Conservation (phyloP, 1,139 yeast species). For the Scheffersomyces parashehatae region DNA sequence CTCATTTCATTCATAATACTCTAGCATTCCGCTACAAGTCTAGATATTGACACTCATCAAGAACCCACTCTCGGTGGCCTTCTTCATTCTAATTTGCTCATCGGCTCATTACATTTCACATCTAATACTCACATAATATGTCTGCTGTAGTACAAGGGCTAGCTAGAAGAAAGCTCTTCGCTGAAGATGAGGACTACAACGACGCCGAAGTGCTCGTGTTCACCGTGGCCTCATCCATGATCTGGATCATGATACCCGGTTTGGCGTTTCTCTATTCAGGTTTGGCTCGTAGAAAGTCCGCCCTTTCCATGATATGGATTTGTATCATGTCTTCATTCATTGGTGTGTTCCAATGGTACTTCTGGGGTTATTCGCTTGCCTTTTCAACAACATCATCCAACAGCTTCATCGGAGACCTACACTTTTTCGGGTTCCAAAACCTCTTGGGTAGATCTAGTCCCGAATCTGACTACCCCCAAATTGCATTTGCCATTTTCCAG, state of each 20-base stretch:
- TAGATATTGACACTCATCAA: too few relatives aligned
- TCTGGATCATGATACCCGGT: slow-evolving; percentile 93
- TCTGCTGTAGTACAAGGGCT: neutral
- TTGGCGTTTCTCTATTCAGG: slow-evolving; percentile 93
- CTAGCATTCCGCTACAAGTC: too few relatives aligned
- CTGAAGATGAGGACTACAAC: slow-evolving; percentile 44
- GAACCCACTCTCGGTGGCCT: too few relatives aligned
- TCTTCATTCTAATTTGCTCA: too few relatives aligned
- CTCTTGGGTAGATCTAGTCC: slow-evolving; percentile 53
- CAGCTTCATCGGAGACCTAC: slow-evolving; percentile 83
- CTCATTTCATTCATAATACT: too few relatives aligned
- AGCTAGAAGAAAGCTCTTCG: slow-evolving; percentile 32
- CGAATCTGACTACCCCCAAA: slow-evolving; percentile 66
- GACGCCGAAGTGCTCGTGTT: slow-evolving; percentile 45
- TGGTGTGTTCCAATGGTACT: slow-evolving; percentile 92
- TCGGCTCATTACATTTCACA: too few relatives aligned
- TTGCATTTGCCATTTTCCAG: slow-evolving; percentile 84
- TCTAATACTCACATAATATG: too few relatives aligned
- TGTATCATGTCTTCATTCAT: slow-evolving; percentile 73
- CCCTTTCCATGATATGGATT: slow-evolving; percentile 86
- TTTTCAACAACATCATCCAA: slow-evolving; percentile 75
- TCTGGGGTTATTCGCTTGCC: slow-evolving; percentile 96
- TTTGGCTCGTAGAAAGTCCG: slow-evolving; percentile 86
- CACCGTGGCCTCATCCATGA: slow-evolving; percentile 67
- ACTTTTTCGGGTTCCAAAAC: slow-evolving; percentile 77